A percentile compares a stretch with the other conserved stretches of the same genome.
Conservation (phyloP, 2,329 filamentous ascomycete species). For the Fusarium sp. region DNA sequence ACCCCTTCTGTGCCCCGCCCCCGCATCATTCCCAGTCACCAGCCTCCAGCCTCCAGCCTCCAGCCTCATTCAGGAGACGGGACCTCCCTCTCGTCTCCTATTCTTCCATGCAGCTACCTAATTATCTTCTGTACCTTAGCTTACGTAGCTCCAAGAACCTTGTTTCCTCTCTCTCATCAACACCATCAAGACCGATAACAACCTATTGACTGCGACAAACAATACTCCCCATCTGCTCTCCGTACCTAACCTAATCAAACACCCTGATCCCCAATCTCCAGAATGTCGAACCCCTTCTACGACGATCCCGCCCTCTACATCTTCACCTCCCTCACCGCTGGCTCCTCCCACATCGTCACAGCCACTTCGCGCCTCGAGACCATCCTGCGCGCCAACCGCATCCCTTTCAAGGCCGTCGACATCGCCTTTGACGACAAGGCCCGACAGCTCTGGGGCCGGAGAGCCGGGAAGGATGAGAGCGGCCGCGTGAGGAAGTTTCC, state of each 20-base stretch:
- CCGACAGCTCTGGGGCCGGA: conserved; percentile 86
- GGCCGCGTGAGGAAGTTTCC: conserved; percentile 82
- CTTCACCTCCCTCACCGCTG: conserved; percentile 95
- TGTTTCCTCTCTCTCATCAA: neutral
- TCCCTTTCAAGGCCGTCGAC: conserved; percentile 93
- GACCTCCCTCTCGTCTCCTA: conserved; percentile 22
- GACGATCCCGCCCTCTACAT: conserved; percentile 85
- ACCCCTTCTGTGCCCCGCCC: conserved; percentile 37
- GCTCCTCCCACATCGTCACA: conserved; percentile 95
- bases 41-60: conserved; percentile 28
- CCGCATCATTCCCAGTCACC: conserved; percentile 37
- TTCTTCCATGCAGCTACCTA: conserved; percentile 20
- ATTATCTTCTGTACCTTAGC: conserved; percentile 4
- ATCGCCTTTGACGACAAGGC: conserved; percentile 90
- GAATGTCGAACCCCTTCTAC: conserved; percentile 56
- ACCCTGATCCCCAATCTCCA: conserved; percentile 7
- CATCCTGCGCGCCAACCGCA: conserved; percentile 92
- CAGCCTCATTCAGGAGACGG: conserved; percentile 36
- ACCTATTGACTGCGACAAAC: conserved; percentile 19
- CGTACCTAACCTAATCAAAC: neutral
- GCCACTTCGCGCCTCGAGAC: conserved; percentile 96
- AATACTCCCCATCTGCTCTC: neutral
- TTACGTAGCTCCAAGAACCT: conserved; percentile 30
- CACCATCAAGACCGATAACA: neutral
- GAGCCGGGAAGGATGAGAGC: conserved; percentile 75